These are phyloP conservation scores for Beta corolliflora DNA, from an alignment of 179 eudicot species.

Conservation along the genomic window DNA sequence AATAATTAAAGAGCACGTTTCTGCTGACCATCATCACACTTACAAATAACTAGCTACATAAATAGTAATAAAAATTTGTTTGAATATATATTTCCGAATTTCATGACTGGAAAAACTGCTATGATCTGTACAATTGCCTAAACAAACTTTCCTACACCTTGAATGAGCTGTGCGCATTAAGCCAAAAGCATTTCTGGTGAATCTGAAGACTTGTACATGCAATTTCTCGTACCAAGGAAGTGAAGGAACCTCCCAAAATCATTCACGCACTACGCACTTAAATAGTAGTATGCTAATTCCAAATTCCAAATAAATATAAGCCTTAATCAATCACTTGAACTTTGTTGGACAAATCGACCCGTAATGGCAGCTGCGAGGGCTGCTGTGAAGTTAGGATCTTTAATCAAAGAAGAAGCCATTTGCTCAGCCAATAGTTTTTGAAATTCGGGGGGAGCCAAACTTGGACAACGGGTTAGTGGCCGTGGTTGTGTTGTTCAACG, in stretches of 20 bases:
- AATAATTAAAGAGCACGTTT: neutral
- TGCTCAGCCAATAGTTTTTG: slow-evolving; percentile 70
- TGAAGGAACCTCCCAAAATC: neutral
- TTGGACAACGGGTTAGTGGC: slow-evolving; percentile 20
- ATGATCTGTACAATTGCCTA: slow-evolving; percentile 16
- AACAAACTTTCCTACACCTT: slow-evolving; percentile 16
- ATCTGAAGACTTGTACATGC: slow-evolving; percentile 11
- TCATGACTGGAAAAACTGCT: neutral
- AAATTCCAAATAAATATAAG: neutral
- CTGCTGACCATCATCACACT: neutral
- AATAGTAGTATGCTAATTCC: no score
- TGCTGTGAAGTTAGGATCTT: slow-evolving; percentile 73
- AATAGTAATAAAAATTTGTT: neutral
- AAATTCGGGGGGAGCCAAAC: slow-evolving; percentile 38
- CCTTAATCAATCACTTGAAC: slow-evolving; percentile 25
- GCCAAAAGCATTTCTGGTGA: neutral
- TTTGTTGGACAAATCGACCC: slow-evolving; percentile 47
- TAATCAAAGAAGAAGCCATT: slow-evolving; percentile 75
- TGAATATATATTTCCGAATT: neutral
- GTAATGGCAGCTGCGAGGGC: slow-evolving; percentile 80
- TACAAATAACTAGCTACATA: neutral
- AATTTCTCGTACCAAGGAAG: neutral
- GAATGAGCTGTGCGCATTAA: neutral
- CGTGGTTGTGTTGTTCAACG: slow-evolving; percentile 10
- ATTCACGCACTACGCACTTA: no score